A percentile compares a stretch with the other conserved stretches of the same genome.
Evolutionary conservation across 768 basidiomycete genomes (phyloP).

Genomic region (Ramaria rubella): DNA sequence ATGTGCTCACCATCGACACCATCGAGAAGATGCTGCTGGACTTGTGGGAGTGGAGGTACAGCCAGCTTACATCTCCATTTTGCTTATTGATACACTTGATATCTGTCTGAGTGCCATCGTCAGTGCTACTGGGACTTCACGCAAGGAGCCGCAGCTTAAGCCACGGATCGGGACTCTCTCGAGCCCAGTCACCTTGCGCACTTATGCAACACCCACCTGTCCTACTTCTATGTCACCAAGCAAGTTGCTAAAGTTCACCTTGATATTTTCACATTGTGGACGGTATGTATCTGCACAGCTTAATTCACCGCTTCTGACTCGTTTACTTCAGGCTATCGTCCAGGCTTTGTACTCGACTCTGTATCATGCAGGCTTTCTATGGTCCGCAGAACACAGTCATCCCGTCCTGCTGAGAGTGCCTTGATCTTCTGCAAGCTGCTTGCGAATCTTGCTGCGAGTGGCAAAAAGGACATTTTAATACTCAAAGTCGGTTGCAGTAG

Average conservation of each 20-base stretch:
- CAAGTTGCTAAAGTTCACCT: slow-evolving; percentile 5
- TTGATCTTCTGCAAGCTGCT: slow-evolving; percentile 14
- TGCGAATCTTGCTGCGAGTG: slow-evolving; percentile 2
- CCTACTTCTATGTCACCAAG: slow-evolving; percentile 6
- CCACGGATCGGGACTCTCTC: slow-evolving; percentile 1
- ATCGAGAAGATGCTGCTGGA: neutral
- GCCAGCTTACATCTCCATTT: too few species aligned
- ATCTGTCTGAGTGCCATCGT: slow-evolving; percentile 7
- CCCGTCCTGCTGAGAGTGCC: slow-evolving; percentile 10
- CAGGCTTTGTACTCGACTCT: slow-evolving; percentile 8
- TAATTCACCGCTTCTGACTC: neutral
- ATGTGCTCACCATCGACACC: slow-evolving; percentile 5
- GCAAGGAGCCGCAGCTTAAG: neutral
- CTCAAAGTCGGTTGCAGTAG: slow-evolving; percentile 18
- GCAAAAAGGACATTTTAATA: slow-evolving; percentile 17
- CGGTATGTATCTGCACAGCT: neutral
- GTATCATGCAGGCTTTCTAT: slow-evolving; percentile 11
- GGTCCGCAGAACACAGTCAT: slow-evolving; percentile 7
- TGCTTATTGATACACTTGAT: neutral
- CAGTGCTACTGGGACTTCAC: slow-evolving; percentile 8
- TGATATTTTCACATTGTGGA: slow-evolving; percentile 2
- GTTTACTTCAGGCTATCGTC: slow-evolving; percentile 4
- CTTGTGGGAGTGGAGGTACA: slow-evolving; percentile 6
- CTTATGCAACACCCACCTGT: neutral
- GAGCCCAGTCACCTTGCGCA: neutral